phyloP scores from a whole-genome alignment of 2,329 filamentous ascomycete species.

The Chaetomiaceae sp. region DNA sequence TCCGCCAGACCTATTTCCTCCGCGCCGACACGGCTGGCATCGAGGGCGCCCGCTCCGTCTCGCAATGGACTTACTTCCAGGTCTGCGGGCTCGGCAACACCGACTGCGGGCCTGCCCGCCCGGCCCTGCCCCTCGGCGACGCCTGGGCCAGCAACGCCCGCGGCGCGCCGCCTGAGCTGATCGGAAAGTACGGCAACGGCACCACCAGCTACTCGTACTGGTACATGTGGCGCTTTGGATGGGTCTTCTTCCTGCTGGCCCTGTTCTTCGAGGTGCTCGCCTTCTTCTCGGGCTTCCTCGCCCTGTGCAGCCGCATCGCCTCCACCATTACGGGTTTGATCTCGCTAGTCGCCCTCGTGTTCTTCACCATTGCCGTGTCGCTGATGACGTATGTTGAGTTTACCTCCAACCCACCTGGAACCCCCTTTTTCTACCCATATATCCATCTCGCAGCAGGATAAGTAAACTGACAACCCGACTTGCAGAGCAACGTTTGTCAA shows the following conservation, averaged over 20 bases:
- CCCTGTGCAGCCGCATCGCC: slow-evolving; percentile 66
- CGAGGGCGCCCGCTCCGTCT: slow-evolving; percentile 57
- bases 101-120: slow-evolving; percentile 58
- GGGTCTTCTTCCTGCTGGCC: slow-evolving; percentile 82
- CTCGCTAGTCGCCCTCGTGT: slow-evolving; percentile 59
- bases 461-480: slow-evolving; percentile 12
- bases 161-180: slow-evolving; percentile 41
- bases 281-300: slow-evolving; percentile 63
- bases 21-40: slow-evolving; percentile 71
- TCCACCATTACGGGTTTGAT: slow-evolving; percentile 60
- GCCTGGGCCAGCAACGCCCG: slow-evolving; percentile 53
- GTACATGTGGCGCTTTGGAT: slow-evolving; percentile 86
- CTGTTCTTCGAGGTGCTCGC: slow-evolving; percentile 70
- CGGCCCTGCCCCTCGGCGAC: slow-evolving; percentile 67
- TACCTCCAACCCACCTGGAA: background rate
- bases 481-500: slow-evolving; percentile 58
- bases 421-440: background rate
- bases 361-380: slow-evolving; percentile 60
- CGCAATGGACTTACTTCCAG: slow-evolving; percentile 90
- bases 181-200: slow-evolving; percentile 47
- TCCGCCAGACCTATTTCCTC: slow-evolving; percentile 81
- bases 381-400: slow-evolving; percentile 66
- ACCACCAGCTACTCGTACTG: slow-evolving; percentile 62
- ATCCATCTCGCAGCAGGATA: slow-evolving; percentile 15
- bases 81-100: slow-evolving; percentile 63